A percentile compares a stretch with the other conserved stretches of the same genome.
phyloP scores from a whole-genome alignment of 2,329 filamentous ascomycete genomes.

The Rhinocladiella similis region DNA sequence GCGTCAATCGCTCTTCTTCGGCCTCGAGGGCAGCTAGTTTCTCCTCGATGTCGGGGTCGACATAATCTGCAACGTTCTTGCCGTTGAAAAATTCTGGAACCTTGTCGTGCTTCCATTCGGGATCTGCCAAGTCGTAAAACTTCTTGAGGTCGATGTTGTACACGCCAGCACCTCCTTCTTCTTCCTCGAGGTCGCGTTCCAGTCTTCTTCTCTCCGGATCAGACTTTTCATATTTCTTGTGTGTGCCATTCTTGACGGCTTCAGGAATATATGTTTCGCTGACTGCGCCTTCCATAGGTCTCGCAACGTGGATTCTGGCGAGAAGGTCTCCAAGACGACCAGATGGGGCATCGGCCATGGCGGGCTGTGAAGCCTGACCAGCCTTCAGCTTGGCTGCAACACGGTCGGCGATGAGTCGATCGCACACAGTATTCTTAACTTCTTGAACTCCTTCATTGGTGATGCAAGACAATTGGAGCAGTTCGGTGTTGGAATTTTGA shows the following conservation, averaged over 20 bases:
- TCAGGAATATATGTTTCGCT: conserved; percentile 88
- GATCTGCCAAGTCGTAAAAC: conserved; percentile 82
- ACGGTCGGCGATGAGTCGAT: conserved; percentile 86
- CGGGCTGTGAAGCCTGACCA: conserved; percentile 82
- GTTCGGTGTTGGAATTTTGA: conserved; percentile 85
- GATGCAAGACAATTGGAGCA: conserved; percentile 91
- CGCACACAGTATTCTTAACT: conserved; percentile 92
- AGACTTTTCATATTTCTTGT: conserved; percentile 85
- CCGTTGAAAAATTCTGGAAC: conserved; percentile 93
- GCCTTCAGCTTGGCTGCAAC: conserved; percentile 93
- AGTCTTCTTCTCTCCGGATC: conserved; percentile 81
- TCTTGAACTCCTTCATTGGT: conserved; percentile 92
- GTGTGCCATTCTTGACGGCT: conserved; percentile 62
- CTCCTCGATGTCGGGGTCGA: conserved; percentile 93
- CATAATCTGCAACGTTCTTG: conserved; percentile 96
- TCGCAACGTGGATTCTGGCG: conserved; percentile 93
- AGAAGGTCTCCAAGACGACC: conserved; percentile 87
- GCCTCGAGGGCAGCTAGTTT: conserved; percentile 91
- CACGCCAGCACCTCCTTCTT: conserved; percentile 92
- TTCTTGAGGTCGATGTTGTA: conserved; percentile 91
- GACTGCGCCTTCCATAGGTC: conserved; percentile 77
- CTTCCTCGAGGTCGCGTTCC: conserved; percentile 83
- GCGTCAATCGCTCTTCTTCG: conserved; percentile 90
- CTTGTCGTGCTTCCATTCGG: conserved; percentile 94
- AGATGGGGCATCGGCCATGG: conserved; percentile 71